Evolutionary conservation across 306 rosid species (phyloP), one percentile per base, ranked within the genome.

Genomic region (Ziziphus jujuba): DNA sequence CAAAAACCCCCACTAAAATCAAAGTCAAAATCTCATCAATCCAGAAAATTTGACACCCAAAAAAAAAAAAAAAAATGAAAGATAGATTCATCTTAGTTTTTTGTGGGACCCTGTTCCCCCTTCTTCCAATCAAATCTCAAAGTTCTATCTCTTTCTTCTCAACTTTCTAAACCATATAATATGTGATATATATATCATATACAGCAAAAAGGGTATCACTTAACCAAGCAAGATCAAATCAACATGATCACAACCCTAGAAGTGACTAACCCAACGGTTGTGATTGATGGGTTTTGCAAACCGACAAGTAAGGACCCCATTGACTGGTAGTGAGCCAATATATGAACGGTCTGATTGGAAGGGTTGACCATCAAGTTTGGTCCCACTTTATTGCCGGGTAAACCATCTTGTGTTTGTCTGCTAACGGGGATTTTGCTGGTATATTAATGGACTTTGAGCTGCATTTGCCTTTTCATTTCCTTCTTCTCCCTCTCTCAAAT

Each of bases 351-450:
- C 15, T 9, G 73, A 75, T 81, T 71, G 77, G 25, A 8, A 28
- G 72, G 70, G 83, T 84, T 84, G 90, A 84, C 96, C 72, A 24
- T 4, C 0, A 56, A 38, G 21, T 8, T 6, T 51, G 72, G 78
- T 23, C 77, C 74, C 73, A 34, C 75, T 59, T 66, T 63, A 65
- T 56, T 60, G 52, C 75, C 34, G 22, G 31, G 14, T 36, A 58
- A 61, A 49, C 5, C 14, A 23, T 12, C 7, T 45, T 25, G 33
- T 25, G 33, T 56, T 57, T 66, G n/a, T 61, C 67, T 58, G 11
- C 55, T 16, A 43, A 25, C 72, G 28, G 33, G 20, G 35, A 59
- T 63, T 64, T 59, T 61, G 79, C 87, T 74, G 73, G 63, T 83
- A 61, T 57, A 75, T 68, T 40, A 79, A 61, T 55, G 79, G 77